These are phyloP conservation scores for Metschnikowia lochheadii DNA, from an alignment of 805 yeast species.

Conservation along the genomic window DNA sequence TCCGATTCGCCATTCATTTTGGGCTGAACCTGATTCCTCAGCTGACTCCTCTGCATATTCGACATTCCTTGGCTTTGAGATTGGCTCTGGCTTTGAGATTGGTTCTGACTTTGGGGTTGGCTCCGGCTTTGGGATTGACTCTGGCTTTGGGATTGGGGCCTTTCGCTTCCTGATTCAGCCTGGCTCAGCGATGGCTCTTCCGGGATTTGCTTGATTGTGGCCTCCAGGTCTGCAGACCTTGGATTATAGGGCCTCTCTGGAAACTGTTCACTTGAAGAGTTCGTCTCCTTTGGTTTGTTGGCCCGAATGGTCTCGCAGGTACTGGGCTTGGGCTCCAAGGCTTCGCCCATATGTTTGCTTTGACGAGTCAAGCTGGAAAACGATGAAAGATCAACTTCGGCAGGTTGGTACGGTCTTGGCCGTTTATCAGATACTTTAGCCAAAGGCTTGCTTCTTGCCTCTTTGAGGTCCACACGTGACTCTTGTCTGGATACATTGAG, in stretches of 20 bases:
- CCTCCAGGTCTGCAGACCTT: conserved; percentile 1
- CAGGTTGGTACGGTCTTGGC: conserved; percentile 40
- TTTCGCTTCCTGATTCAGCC: background rate
- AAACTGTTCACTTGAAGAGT: background rate
- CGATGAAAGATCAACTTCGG: conserved; percentile 42
- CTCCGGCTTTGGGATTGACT: background rate
- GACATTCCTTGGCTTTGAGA: background rate
- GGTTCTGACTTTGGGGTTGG: background rate
- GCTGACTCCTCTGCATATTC: no score
- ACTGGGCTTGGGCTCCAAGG: background rate
- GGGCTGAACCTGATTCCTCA: background rate
- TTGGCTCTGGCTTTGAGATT: background rate
- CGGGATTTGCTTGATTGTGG: conserved; percentile 2
- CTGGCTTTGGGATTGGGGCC: background rate
- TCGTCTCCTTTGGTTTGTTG: background rate
- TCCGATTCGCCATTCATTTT: background rate
- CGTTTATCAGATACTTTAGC: conserved; percentile 4
- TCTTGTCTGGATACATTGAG: conserved; percentile 10
- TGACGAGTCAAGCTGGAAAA: conserved; percentile 44
- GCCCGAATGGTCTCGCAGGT: background rate
- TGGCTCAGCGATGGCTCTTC: background rate
- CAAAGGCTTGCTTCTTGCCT: background rate
- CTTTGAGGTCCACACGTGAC: background rate
- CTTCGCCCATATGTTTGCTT: conserved; percentile 15
- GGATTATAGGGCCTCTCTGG: background rate